phyloP scores from a whole-genome alignment of 331 rosid species.

The Dryas integrifolia region DNA sequence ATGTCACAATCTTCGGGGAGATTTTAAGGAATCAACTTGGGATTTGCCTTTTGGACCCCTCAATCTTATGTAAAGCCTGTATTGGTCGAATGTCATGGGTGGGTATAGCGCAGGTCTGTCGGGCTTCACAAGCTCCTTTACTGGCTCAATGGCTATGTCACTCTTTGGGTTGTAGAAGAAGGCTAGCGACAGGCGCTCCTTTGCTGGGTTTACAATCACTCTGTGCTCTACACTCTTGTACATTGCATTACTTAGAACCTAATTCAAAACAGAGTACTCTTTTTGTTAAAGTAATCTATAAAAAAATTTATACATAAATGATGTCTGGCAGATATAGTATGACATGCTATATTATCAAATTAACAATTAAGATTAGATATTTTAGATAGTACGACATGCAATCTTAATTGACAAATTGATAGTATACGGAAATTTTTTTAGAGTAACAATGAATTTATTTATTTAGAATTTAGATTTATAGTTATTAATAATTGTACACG shows the following conservation, averaged over 20 bases:
- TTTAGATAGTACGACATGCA: no score
- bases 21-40: conserved; percentile 48
- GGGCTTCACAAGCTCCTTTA: conserved; percentile 35
- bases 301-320: no score
- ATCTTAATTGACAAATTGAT: no score
- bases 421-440: no score
- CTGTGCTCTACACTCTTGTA: conserved; percentile 59
- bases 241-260: conserved; percentile 51
- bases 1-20: conserved; percentile 9
- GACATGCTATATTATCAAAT: no score
- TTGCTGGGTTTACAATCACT: conserved; percentile 45
- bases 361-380: no score
- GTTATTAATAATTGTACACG: no score
- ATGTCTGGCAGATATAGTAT: no score
- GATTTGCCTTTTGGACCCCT: conserved; percentile 57
- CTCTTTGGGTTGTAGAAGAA: conserved; percentile 62
- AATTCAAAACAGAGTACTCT: background rate
- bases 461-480: no score
- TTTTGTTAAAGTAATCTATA: no score
- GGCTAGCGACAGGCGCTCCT: conserved; percentile 49
- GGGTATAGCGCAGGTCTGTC: conserved; percentile 38
- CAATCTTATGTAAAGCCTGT: conserved; percentile 48
- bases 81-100: conserved; percentile 51
- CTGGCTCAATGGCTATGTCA: conserved; percentile 45
- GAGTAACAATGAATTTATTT: no score